Evolutionary conservation across 805 yeast genomes (phyloP).

Genomic region (Cyberlindnera mississippiensis): DNA sequence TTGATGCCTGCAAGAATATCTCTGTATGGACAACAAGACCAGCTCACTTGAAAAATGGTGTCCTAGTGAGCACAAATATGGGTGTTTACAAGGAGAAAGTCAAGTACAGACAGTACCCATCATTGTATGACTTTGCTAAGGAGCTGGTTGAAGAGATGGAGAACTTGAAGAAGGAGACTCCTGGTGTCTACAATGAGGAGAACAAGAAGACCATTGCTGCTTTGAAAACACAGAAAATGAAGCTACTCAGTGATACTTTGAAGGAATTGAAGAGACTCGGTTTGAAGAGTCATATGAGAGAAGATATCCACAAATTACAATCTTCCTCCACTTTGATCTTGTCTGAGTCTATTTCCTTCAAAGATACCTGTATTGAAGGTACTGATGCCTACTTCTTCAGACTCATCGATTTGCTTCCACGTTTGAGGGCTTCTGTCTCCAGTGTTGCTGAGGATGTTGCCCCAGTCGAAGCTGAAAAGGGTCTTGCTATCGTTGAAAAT

Average conservation of each 20-base stretch:
- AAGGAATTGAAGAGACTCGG: constrained; percentile 77
- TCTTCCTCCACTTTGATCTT: constrained; percentile 60
- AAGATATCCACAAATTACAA: constrained; percentile 62
- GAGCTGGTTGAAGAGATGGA: constrained; percentile 56
- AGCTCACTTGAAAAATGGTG: constrained; percentile 46
- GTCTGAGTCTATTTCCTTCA: constrained; percentile 47
- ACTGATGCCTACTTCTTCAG: constrained; percentile 60
- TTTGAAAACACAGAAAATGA: constrained; percentile 76
- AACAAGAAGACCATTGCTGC: constrained; percentile 67
- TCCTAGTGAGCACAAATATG: constrained; percentile 54
- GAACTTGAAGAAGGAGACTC: constrained; percentile 71
- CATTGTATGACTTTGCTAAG: constrained; percentile 50
- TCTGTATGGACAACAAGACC: constrained; percentile 56
- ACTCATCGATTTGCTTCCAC: constrained; percentile 74
- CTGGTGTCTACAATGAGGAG: constrained; percentile 63
- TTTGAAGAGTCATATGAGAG: constrained; percentile 57
- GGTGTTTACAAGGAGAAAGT: constrained; percentile 37
- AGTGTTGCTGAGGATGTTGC: constrained; percentile 73
- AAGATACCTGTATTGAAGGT: constrained; percentile 34
- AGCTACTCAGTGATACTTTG: constrained; percentile 70
- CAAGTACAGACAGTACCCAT: constrained; percentile 38
- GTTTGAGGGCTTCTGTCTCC: constrained; percentile 62
- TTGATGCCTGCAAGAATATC: constrained; percentile 24
- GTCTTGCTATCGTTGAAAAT: constrained; percentile 73
- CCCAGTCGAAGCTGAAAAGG: constrained; percentile 65